Base-by-base conservation (phyloP, 208 protist genomes). In the Porcisia hertigi region DNA sequence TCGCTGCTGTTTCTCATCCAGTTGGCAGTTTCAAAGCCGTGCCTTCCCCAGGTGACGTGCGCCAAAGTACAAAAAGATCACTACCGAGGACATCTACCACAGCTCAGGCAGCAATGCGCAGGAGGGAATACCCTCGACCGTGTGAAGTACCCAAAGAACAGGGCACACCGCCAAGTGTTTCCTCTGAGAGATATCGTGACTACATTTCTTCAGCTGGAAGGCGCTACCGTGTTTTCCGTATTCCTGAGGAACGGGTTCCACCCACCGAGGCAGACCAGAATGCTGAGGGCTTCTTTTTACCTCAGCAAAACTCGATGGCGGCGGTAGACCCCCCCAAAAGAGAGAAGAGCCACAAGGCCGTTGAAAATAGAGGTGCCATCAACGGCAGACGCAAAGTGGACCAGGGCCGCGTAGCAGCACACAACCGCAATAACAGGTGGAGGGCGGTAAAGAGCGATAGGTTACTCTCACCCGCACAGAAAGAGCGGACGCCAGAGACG, bases 131-230 rank as follows among this genome's bases (percentile, higher is more conserved):
- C 14, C 0, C 18, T 45, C 43, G 16, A 34, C 30, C 12, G 18
- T 18, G 5, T 45, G 36, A 36, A 25, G 9, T 34, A 58, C 6
- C 34, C 18, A 52, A 55, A 70, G 1, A 41, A 14, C 25, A 70
- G 65, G 12, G 53, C 25, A 36, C 23, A 20, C 11, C n/a, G 9
- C 43, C 6, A 23, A 57, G 25, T 55, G 4, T n/a, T 39, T 70
- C 65, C 25, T 14, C 65, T 70, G 45, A 70, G 23, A 55, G 25
- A 12, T 70, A 70, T n/a, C 25, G 65, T 36, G 67, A 72, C 34
- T 72, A 62, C 34, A 11, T 45, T 43, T 72, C 67, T 57, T 1
- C 45, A 41, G 55, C 67, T 53, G 52, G 49, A 14, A n/a, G 20
- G 25, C 52, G n/a, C 23, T 72, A 60, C 30, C 67, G 67, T 5